Conservation (phyloP, 208 protist species). For the Balamuthia mandrillaris region DNA sequence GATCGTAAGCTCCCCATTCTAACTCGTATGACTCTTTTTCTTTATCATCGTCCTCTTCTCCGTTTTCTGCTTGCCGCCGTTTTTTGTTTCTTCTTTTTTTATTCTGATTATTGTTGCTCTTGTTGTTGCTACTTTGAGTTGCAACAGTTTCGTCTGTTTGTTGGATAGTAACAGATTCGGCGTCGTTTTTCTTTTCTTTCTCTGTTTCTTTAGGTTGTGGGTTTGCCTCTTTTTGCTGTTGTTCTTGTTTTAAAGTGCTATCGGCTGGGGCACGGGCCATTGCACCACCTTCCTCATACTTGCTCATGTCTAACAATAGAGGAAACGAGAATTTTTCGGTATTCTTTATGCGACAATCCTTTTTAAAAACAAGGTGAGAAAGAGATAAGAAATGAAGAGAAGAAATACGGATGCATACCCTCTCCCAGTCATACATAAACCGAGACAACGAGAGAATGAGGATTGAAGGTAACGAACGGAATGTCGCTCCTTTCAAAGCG, state of each 20-base stretch:
- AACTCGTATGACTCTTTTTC: neutral
- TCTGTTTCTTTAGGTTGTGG: too few species aligned
- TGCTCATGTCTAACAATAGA: neutral
- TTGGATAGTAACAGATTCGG: too few species aligned
- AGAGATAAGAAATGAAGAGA: neutral
- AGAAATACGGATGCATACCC: neutral
- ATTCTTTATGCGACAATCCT: constrained; percentile 25
- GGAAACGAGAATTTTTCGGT: constrained; percentile 30
- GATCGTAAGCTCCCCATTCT: neutral
- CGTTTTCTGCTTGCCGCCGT: neutral
- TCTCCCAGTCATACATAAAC: constrained; percentile 39
- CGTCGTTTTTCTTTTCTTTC: neutral
- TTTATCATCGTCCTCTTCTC: neutral
- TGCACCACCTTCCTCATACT: neutral
- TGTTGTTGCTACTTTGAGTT: too few species aligned
- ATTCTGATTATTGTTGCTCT: neutral
- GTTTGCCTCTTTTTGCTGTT: too few species aligned
- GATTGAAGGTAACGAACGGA: constrained; percentile 14
- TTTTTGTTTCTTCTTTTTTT: neutral
- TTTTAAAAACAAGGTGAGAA: too few species aligned
- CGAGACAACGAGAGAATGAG: constrained; percentile 38
- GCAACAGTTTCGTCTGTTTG: too few species aligned
- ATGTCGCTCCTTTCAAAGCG: constrained; percentile 25
- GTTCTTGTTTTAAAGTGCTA: neutral
- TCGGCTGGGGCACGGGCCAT: neutral